A percentile compares a stretch with the other conserved stretches of the same genome.
These are phyloP conservation scores for Penicillium sp. DNA, from an alignment of 2,329 filamentous ascomycete genomes.

Conservation along the genomic window DNA sequence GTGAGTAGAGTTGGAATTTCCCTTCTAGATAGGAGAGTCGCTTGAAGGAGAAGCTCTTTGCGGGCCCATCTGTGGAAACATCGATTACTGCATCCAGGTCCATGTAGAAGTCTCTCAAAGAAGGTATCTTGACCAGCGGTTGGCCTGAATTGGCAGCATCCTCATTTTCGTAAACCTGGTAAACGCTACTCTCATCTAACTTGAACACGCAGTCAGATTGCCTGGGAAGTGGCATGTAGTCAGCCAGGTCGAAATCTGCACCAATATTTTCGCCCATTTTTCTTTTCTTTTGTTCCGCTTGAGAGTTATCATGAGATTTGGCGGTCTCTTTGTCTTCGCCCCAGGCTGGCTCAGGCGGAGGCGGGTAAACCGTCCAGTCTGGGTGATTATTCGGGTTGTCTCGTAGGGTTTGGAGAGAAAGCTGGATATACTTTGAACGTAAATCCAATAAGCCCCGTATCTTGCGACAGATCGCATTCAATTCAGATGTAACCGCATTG, in stretches of 20 bases:
- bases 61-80: slow-evolving; percentile 92
- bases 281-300: slow-evolving; percentile 63
- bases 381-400: slow-evolving; percentile 89
- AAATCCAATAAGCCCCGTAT: slow-evolving; percentile 89
- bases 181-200: slow-evolving; percentile 84
- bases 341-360: slow-evolving; percentile 91
- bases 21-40: slow-evolving; percentile 94
- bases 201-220: slow-evolving; percentile 74
- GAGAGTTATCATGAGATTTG: slow-evolving; percentile 42
- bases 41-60: slow-evolving; percentile 95
- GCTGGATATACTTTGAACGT: slow-evolving; percentile 82
- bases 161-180: slow-evolving; percentile 82
- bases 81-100: slow-evolving; percentile 85
- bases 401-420: slow-evolving; percentile 79
- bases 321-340: slow-evolving; percentile 60
- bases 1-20: slow-evolving; percentile 91
- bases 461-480: slow-evolving; percentile 85
- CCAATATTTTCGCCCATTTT: slow-evolving; percentile 92
- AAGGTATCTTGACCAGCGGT: slow-evolving; percentile 84
- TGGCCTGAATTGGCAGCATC: slow-evolving; percentile 65
- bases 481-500: slow-evolving; percentile 79
- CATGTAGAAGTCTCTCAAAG: slow-evolving; percentile 93
- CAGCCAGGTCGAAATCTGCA: slow-evolving; percentile 85
- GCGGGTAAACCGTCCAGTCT: slow-evolving; percentile 86
- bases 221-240: slow-evolving; percentile 74